These are phyloP conservation scores for Auricularia heimuer DNA, from an alignment of 768 basidiomycete genomes.

Conservation along the genomic window DNA sequence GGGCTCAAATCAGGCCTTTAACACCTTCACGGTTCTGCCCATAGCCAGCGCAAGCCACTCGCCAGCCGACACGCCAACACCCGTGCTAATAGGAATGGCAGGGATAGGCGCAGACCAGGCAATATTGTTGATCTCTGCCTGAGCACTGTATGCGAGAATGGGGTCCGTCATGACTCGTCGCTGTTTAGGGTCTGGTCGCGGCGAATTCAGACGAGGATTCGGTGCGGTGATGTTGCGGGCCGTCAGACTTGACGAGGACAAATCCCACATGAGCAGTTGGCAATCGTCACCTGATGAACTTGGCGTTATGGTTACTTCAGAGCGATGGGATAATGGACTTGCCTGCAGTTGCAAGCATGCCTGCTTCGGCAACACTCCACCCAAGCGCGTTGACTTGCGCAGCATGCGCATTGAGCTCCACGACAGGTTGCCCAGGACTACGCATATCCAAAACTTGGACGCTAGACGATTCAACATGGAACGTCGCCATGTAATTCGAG, in stretches of 20 bases:
- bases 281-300: constrained; percentile 70
- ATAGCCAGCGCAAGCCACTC: constrained; percentile 84
- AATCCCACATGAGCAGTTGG: constrained; percentile 90
- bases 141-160: constrained; percentile 74
- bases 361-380: constrained; percentile 80
- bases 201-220: constrained; percentile 53
- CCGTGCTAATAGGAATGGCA: constrained; percentile 54
- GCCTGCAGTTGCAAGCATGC: constrained; percentile 84
- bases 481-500: constrained; percentile 94
- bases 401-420: constrained; percentile 79
- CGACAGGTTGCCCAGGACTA: constrained; percentile 88
- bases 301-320: too few relatives aligned
- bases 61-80: constrained; percentile 59
- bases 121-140: constrained; percentile 68
- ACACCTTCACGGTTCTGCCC: constrained; percentile 70
- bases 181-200: constrained; percentile 64
- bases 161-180: constrained; percentile 67
- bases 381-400: constrained; percentile 77
- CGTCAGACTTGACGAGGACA: constrained; percentile 46
- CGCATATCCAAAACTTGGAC: constrained; percentile 96
- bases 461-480: constrained; percentile 86
- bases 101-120: constrained; percentile 85
- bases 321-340: constrained; percentile 15
- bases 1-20: constrained; percentile 47
- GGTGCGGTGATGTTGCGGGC: constrained; percentile 53